phyloP scores from a whole-genome alignment of 176 grass and related monocot genomes.

The Eragrostis curvula region DNA sequence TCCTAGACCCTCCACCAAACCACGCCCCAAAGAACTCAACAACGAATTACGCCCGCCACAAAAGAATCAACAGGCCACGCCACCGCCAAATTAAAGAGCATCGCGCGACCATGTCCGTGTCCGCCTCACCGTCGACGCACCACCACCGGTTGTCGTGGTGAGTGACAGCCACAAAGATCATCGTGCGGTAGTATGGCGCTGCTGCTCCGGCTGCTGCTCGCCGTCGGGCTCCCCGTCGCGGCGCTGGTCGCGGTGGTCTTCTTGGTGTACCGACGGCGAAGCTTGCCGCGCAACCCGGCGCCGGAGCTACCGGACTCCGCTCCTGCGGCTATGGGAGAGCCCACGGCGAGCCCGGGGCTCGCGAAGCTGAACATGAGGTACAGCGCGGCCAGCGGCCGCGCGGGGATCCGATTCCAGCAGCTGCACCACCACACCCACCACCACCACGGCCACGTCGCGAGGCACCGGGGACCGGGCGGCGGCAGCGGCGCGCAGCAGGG shows the following conservation, averaged over 20 bases:
- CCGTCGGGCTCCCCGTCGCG: constrained; percentile 28
- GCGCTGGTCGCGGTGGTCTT: constrained; percentile 24
- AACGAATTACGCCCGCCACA: neutral
- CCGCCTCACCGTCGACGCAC: too few relatives aligned
- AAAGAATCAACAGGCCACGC: constrained; percentile 26
- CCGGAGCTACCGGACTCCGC: constrained; percentile 10
- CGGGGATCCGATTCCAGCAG: constrained; percentile 67
- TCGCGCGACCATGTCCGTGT: too few relatives aligned
- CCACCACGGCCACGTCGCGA: neutral
- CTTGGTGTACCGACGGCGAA: constrained; percentile 14
- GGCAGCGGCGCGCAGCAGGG: constrained; percentile 37
- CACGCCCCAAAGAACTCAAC: constrained; percentile 24
- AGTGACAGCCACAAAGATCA: neutral
- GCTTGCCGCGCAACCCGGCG: constrained; percentile 11
- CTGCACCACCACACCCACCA: constrained; percentile 50
- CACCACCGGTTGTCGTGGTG: neutral
- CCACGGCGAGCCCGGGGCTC: constrained; percentile 40
- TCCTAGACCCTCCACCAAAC: constrained; percentile 37
- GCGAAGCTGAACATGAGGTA: constrained; percentile 49
- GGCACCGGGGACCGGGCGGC: constrained; percentile 31
- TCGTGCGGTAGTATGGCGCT: constrained; percentile 27
- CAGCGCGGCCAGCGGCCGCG: constrained; percentile 51
- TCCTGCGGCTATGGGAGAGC: neutral
- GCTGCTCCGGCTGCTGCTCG: constrained; percentile 55
- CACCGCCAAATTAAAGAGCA: neutral